Evolutionary conservation across 1,284 basidiomycete genomes (phyloP).

Genomic region (Papiliotrema laurentii): DNA sequence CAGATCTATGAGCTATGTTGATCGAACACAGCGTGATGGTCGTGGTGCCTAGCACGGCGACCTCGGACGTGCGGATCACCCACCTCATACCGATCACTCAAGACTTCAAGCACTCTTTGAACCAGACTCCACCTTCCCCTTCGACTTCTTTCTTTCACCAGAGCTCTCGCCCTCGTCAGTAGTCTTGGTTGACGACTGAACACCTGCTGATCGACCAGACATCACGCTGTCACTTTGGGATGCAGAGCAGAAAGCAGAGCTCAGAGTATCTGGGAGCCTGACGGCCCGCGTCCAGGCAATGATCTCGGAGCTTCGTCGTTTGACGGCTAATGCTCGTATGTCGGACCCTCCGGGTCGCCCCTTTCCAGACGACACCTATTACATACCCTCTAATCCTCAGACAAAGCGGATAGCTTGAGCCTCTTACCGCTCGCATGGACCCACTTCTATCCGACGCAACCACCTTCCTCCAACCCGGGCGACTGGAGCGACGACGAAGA

Average conservation of each 20-base stretch:
- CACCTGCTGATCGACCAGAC: too few relatives aligned
- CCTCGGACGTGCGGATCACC: constrained; percentile 11
- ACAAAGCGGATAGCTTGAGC: background rate
- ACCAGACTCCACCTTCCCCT: constrained; percentile 41
- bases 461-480: constrained; percentile 1
- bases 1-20: too few relatives aligned
- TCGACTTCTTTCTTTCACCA: constrained; percentile 41
- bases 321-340: too few relatives aligned
- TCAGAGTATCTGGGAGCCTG: constrained; percentile 60
- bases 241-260: constrained; percentile 65
- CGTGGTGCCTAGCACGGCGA: constrained; percentile 9
- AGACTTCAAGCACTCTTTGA: constrained; percentile 23
- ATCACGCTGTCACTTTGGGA: constrained; percentile 46
- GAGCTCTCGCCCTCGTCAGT: constrained; percentile 40
- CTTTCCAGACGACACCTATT: too few relatives aligned
- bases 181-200: too few relatives aligned
- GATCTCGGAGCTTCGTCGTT: constrained; percentile 29
- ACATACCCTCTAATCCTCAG: background rate
- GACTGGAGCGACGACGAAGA: constrained; percentile 4
- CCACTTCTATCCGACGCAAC: constrained; percentile 24
- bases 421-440: constrained; percentile 21
- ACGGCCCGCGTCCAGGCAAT: constrained; percentile 26
- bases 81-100: constrained; percentile 27
- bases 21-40: constrained; percentile 33
- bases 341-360: too few relatives aligned